Evolutionary conservation across 2,329 filamentous ascomycete species (phyloP).

Genomic region (Bipolaris gigantea): DNA sequence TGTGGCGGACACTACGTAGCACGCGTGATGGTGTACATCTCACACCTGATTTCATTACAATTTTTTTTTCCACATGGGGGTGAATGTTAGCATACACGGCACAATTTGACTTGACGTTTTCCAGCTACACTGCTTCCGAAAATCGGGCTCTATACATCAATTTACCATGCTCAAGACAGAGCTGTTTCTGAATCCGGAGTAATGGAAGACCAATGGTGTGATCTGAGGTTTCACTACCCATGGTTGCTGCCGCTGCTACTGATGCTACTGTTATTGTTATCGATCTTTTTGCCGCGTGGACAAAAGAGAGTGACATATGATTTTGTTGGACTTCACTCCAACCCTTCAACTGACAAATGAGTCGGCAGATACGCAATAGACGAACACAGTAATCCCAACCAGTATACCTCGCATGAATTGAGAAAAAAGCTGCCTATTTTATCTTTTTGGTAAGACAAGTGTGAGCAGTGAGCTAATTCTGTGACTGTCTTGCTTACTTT

Average conservation of each 20-base stretch:
- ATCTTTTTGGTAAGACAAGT: too few species aligned
- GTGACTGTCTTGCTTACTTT: too few species aligned
- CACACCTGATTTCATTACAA: too few species aligned
- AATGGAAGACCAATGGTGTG: neutral
- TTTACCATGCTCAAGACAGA: neutral
- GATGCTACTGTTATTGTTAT: neutral
- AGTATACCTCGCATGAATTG: too few species aligned
- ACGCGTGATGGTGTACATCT: too few species aligned
- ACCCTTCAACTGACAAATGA: too few species aligned
- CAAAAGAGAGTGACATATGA: neutral
- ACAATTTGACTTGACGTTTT: neutral
- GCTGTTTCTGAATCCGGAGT: neutral
- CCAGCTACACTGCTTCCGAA: neutral
- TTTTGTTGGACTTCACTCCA: neutral
- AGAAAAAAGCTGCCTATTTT: too few species aligned
- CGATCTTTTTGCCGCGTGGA: neutral
- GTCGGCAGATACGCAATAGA: too few species aligned
- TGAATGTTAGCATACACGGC: too few species aligned
- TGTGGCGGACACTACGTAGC: neutral
- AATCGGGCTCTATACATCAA: neutral
- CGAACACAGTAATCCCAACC: too few species aligned
- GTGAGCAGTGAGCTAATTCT: too few species aligned
- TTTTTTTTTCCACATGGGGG: too few species aligned
- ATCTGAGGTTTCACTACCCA: neutral
- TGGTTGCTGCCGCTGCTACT: neutral